Conservation (phyloP, 345 rosid genomes). For the Salix purpurea region DNA sequence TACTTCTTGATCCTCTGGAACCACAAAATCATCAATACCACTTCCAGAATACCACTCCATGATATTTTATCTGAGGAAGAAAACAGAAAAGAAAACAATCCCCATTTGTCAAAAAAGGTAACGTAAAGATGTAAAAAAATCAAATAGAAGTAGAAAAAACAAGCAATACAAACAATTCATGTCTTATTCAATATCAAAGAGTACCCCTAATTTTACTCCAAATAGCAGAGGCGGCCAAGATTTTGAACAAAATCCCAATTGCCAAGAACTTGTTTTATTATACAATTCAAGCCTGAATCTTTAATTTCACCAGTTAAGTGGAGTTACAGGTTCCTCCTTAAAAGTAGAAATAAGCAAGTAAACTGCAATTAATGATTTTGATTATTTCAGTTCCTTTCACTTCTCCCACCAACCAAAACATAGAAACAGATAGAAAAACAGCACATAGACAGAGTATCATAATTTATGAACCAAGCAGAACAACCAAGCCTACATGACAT, state of each 20-base stretch:
- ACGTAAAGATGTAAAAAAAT: neutral
- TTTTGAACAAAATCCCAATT: neutral
- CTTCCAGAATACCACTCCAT: constrained; percentile 48
- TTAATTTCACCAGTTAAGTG: neutral
- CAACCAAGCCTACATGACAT: neutral
- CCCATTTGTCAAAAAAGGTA: neutral
- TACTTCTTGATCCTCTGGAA: constrained; percentile 39
- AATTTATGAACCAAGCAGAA: neutral
- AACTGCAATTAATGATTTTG: neutral
- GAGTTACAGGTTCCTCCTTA: neutral
- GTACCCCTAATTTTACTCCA: neutral
- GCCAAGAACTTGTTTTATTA: neutral
- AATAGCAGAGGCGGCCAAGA: neutral
- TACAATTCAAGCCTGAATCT: neutral
- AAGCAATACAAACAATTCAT: neutral
- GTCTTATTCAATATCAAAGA: neutral
- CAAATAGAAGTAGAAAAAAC: neutral
- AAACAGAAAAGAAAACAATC: neutral
- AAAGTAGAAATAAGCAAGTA: neutral
- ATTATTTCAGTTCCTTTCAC: neutral
- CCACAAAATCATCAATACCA: constrained; percentile 37
- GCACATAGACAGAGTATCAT: too few species aligned
- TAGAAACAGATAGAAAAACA: neutral
- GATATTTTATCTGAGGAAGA: constrained; percentile 21
- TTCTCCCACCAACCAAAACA: neutral